Evolutionary conservation across 345 rosid genomes (phyloP).

Genomic region (Gossypium ekmanianum): DNA sequence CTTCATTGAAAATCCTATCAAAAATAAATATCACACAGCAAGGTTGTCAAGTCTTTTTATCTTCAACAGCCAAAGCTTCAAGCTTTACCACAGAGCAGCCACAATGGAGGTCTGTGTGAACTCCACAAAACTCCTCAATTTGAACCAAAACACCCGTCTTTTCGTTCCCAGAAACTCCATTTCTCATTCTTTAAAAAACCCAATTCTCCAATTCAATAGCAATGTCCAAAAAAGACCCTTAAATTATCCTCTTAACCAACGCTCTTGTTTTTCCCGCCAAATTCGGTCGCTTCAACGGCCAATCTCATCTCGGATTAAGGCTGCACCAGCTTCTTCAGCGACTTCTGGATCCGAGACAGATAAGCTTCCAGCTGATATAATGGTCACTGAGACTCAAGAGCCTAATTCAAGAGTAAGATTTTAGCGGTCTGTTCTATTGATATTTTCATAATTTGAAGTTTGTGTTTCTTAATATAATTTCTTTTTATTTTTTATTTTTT

Average conservation of each 20-base stretch:
- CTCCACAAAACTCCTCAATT: slow-evolving; percentile 28
- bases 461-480: background rate
- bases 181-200: slow-evolving; percentile 23
- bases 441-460: background rate
- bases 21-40: background rate
- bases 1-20: background rate
- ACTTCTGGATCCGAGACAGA: slow-evolving; percentile 41
- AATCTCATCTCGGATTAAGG: slow-evolving; percentile 10
- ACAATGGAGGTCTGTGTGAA: slow-evolving; percentile 66
- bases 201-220: slow-evolving; percentile 27
- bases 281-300: slow-evolving; percentile 23
- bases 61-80: slow-evolving; percentile 22
- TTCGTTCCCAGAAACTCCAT: slow-evolving; percentile 15
- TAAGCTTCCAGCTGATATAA: slow-evolving; percentile 64
- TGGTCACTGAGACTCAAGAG: slow-evolving; percentile 50
- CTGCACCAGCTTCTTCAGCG: slow-evolving; percentile 36
- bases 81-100: slow-evolving; percentile 5
- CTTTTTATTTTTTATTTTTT: background rate
- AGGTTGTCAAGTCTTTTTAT: slow-evolving; percentile 5
- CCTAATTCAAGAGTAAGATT: slow-evolving; percentile 67
- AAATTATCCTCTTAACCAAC: slow-evolving; percentile 18
- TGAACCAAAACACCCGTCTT: slow-evolving; percentile 6
- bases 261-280: slow-evolving; percentile 37
- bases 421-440: background rate
- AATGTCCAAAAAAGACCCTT: slow-evolving; percentile 17